Base-by-base conservation (phyloP, 1,139 yeast species). In the Diutina siamensis region DNA sequence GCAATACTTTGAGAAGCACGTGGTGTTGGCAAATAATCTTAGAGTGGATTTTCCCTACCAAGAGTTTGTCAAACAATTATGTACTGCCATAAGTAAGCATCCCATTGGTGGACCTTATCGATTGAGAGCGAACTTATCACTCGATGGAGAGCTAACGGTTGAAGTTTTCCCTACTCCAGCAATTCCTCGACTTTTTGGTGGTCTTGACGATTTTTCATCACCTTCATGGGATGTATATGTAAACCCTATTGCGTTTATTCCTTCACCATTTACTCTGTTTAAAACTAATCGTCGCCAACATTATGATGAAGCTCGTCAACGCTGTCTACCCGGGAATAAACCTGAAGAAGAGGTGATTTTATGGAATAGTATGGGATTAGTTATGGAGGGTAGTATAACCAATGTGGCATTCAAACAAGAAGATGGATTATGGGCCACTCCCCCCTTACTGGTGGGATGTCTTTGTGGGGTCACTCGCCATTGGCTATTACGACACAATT, bases 341-440 rank as follows among this genome's bases (percentile, higher is more conserved):
- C 65, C 71, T 0, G 56, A 54, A 21, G 75, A 78, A 47, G 98
- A 92, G 57, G 94, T 88, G 1, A 53, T 92, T 13, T 58, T 92
- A 19, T 74, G 69, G 55, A 88, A 87, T 57, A 61, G 75, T 8
- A 71, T 76, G 2, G 72, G 70, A 9, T 74, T 76, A 48, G 58
- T 87, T 19, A 82, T 82, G 64, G 98, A 92, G 61, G 95, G 96
- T 0, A 78, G 94, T 2, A 82, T 88, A 25, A 80, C 94, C 12
- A 88, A 83, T 55, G 71, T 89, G 12, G 97, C 97, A 0, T 61
- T 88, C 35, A 51, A 55, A 1, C 62, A 59, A 3, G 15, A 9
- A 12, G 44, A 28, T 12, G 76, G 71, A 40, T 60, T 60, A 34
- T 92, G 95, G 94, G 64, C 80, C 3, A 92, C 97, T 0, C 98